phyloP scores from a whole-genome alignment of 1,139 yeast species.

The Candida sp. region DNA sequence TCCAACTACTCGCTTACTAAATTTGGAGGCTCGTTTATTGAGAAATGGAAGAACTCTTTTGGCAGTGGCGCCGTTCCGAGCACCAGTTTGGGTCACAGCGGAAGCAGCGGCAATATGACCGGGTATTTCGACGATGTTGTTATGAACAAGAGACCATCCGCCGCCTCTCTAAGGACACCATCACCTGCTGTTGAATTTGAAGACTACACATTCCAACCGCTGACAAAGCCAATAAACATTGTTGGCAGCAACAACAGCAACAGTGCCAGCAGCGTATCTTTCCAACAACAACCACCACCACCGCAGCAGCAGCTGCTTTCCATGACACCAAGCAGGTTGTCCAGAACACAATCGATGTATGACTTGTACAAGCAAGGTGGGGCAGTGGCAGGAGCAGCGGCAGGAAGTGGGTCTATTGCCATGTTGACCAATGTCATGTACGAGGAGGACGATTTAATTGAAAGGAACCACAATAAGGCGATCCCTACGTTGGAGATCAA shows the following conservation, averaged over 20 bases:
- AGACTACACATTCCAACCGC: conserved; percentile 31
- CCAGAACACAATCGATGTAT: conserved; percentile 45
- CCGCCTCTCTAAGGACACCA: conserved; percentile 45
- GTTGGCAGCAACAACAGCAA: neutral
- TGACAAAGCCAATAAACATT: conserved; percentile 16
- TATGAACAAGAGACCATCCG: conserved; percentile 29
- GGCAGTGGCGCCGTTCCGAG: conserved; percentile 12
- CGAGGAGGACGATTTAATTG: conserved; percentile 9
- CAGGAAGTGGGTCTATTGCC: conserved; percentile 1
- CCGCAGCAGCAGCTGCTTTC: conserved; percentile 6
- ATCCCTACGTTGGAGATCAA: conserved; percentile 22
- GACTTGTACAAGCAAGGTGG: conserved; percentile 27
- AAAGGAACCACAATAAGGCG: neutral
- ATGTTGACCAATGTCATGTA: conserved; percentile 11
- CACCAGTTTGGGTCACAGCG: conserved; percentile 1
- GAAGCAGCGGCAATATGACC: conserved; percentile 8
- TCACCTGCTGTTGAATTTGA: conserved; percentile 53
- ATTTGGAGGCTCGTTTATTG: conserved; percentile 50
- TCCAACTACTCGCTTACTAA: conserved; percentile 44
- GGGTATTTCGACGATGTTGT: conserved; percentile 19
- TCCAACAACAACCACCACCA: neutral
- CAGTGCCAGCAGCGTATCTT: neutral
- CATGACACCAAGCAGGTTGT: conserved; percentile 24
- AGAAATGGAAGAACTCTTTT: conserved; percentile 48
- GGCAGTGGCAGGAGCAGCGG: conserved; percentile 8